A percentile compares a stretch with the other conserved stretches of the same genome.
Evolutionary conservation across 306 rosid species (phyloP).

Genomic region (Dalbergia cultrata): DNA sequence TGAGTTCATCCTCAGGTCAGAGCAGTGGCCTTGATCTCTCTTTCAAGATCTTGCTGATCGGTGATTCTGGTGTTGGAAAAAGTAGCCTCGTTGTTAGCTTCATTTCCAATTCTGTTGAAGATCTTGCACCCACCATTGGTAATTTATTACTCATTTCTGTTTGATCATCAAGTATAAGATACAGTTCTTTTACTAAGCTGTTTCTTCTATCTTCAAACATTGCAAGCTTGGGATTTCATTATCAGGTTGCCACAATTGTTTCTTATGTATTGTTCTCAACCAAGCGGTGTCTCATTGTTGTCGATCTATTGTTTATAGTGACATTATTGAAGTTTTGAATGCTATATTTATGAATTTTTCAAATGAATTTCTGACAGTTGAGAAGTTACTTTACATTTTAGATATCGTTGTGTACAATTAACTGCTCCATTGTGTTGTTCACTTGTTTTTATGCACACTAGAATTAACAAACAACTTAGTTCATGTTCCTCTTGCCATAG

Average conservation of each 20-base stretch:
- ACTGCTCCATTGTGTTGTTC: conserved; percentile 21
- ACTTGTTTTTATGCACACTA: neutral
- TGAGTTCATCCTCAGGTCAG: conserved; percentile 91
- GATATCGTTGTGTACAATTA: neutral
- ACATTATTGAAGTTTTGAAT: conserved; percentile 10
- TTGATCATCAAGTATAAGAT: neutral
- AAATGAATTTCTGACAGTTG: neutral
- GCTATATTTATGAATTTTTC: conserved; percentile 9
- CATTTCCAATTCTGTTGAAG: conserved; percentile 72
- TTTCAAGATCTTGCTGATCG: conserved; percentile 93
- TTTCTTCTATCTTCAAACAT: conserved; percentile 21
- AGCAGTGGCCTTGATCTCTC: conserved; percentile 83
- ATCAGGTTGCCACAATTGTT: neutral
- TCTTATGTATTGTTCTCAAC: conserved; percentile 11
- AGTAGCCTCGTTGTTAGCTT: conserved; percentile 92
- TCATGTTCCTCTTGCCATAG: neutral
- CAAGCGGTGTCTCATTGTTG: conserved; percentile 1
- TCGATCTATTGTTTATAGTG: conserved; percentile 55
- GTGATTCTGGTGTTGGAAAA: conserved; percentile 98
- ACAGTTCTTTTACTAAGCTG: too few species aligned
- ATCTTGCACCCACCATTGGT: conserved; percentile 97
- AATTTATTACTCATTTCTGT: neutral
- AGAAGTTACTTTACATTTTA: conserved; percentile 18
- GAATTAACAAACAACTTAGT: conserved; percentile 2
- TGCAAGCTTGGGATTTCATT: conserved; percentile 7